Evolutionary conservation across 305 asterid genomes (phyloP), one percentile per base, ranked within the genome.

Genomic region (Fraxinus greggii): DNA sequence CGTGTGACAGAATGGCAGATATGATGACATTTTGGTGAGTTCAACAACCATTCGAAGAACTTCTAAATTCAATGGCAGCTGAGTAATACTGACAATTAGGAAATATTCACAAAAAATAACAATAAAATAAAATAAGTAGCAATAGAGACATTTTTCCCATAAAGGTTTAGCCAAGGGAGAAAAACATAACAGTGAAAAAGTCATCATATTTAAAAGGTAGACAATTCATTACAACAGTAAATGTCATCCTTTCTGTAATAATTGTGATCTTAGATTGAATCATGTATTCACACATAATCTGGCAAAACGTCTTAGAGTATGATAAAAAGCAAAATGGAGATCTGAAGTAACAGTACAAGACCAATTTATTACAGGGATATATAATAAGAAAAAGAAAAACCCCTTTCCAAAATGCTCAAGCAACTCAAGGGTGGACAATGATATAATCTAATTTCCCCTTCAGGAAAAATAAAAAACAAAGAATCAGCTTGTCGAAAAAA

Each of bases 351-450:
- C 29, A 83, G 48, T 40, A 76, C 33, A 81, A 77, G 9, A 73
- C 86, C 80, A 86, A 81, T 48, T 80, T 79, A 61, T 72, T 81
- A 79, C 84, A 85, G 29, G 82, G 78, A 86, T 45, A 83, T 59
- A 51, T 75, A 65, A 35, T 72, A 78, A 75, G 19, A 32, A 76
- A 35, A 81, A 45, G 85, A 69, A 72, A 24, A 77, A 77, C 83
- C 78, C 70, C 56, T 61, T 19, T 40, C 35, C 78, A 78, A 75
- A 54, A 80, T 72, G 48, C 76, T 26, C 77, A 78, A 74, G 84
- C 70, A 81, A 54, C 78, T 45, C 69, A 28, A 69, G 56, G 29
- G 77, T 79, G 33, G 35, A 35, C 82, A 86, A 72, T 89, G 80
- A 63, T 15, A 81, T 33, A 73, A 84, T 51, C 79, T 48, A 85